Percentiles rank a stretch among this genome's conserved stretches.
These are phyloP conservation scores for Ganoderma resinaceum DNA, from an alignment of 1,284 basidiomycete genomes.

Conservation along the genomic window DNA sequence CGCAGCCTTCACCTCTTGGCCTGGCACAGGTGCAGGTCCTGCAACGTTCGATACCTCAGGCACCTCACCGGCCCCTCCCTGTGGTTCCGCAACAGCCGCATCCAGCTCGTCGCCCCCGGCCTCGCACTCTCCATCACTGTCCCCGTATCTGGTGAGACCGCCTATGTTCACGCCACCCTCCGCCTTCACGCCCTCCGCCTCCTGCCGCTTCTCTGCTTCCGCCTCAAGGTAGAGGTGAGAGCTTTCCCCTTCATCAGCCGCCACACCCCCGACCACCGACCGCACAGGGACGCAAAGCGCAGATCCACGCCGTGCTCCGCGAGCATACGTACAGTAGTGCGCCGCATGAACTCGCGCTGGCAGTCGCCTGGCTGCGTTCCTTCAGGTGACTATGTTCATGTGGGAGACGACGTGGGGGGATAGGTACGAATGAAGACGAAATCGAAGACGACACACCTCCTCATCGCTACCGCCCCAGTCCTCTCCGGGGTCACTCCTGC, in stretches of 20 bases:
- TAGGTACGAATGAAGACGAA: background rate
- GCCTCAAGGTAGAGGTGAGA: constrained; percentile 45
- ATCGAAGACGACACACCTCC: constrained; percentile 57
- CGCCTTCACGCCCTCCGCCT: constrained; percentile 27
- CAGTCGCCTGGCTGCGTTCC: constrained; percentile 68
- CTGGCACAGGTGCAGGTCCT: constrained; percentile 36
- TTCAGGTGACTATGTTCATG: too few relatives aligned
- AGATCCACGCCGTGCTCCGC: constrained; percentile 79
- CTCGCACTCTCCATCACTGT: constrained; percentile 49
- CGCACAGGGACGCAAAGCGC: constrained; percentile 81
- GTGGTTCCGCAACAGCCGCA: constrained; percentile 13
- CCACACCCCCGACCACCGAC: constrained; percentile 77
- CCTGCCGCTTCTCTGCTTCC: constrained; percentile 41
- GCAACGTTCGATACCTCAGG: background rate
- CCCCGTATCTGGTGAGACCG: constrained; percentile 65
- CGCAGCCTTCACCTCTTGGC: constrained; percentile 52
- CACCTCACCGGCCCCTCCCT: background rate
- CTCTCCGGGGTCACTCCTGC: constrained; percentile 40
- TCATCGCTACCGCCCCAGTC: constrained; percentile 80
- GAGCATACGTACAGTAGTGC: constrained; percentile 86
- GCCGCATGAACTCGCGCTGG: constrained; percentile 73
- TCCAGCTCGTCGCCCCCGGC: constrained; percentile 10
- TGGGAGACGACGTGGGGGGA: background rate
- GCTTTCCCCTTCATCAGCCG: constrained; percentile 51
- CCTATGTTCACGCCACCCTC: constrained; percentile 42